These are phyloP conservation scores for Taiwanofungus camphoratus DNA, from an alignment of 1,284 basidiomycete genomes.

Conservation along the genomic window DNA sequence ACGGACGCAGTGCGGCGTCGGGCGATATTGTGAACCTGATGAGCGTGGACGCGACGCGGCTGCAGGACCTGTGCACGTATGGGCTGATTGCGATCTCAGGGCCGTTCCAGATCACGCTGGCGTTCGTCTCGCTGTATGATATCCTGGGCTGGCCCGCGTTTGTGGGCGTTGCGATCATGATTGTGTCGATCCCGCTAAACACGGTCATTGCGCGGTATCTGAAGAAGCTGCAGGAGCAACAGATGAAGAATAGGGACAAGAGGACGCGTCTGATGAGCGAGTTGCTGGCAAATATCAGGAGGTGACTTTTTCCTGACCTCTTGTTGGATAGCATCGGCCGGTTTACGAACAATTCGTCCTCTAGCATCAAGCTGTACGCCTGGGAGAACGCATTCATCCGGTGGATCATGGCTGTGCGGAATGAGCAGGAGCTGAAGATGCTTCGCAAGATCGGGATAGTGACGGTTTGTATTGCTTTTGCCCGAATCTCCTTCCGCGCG, in stretches of 20 bases:
- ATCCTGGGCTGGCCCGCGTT: conserved; percentile 92
- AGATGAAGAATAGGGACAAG: conserved; percentile 89
- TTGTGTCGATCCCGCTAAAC: conserved; percentile 77
- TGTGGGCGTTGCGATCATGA: conserved; percentile 90
- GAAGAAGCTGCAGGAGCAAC: conserved; percentile 77
- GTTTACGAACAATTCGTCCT: too few species aligned
- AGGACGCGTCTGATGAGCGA: conserved; percentile 78
- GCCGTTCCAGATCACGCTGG: conserved; percentile 77
- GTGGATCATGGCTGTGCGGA: conserved; percentile 72
- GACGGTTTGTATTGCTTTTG: conserved; percentile 37
- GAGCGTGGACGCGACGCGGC: conserved; percentile 79
- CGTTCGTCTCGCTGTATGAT: conserved; percentile 85
- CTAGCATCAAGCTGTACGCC: conserved; percentile 73
- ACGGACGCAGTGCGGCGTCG: conserved; percentile 74
- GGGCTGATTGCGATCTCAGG: conserved; percentile 67
- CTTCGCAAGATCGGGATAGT: conserved; percentile 77
- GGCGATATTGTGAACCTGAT: conserved; percentile 95
- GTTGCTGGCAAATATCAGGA: conserved; percentile 86
- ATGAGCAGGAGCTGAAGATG: conserved; percentile 80
- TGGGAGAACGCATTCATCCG: conserved; percentile 88
- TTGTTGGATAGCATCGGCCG: too few species aligned
- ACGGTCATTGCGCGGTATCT: conserved; percentile 71
- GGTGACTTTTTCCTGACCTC: conserved; percentile 31
- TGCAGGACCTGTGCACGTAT: conserved; percentile 87
- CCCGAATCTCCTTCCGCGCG: neutral